A percentile compares a stretch with the other conserved stretches of the same genome.
Evolutionary conservation across 83 land plant species (phyloP).

Genomic region (Diphasiastrum complanatum): DNA sequence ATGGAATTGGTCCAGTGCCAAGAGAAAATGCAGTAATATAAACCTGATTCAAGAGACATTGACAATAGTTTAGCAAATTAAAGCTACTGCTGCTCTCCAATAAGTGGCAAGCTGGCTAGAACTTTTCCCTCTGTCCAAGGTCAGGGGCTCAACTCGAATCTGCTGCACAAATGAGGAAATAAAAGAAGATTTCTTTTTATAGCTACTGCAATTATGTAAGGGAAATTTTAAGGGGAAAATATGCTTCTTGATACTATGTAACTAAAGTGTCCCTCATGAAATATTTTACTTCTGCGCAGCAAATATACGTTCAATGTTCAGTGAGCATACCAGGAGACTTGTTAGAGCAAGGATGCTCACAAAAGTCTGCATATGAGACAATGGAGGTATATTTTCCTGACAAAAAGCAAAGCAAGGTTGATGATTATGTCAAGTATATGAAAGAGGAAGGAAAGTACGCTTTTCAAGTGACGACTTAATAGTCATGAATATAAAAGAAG

Average conservation of each 20-base stretch:
- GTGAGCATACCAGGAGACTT: slow-evolving; percentile 70
- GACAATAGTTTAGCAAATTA: too few relatives aligned
- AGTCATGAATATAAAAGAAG: not conserved
- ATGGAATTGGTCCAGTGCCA: slow-evolving; percentile 95
- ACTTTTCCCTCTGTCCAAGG: not conserved
- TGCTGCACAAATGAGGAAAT: not conserved
- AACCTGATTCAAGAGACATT: slow-evolving; percentile 48
- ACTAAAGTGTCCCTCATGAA: too few relatives aligned
- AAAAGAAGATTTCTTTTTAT: not conserved
- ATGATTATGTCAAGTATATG: slow-evolving; percentile 10
- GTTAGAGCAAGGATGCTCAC: slow-evolving; percentile 53
- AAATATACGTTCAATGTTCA: too few relatives aligned
- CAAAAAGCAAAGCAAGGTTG: slow-evolving; percentile 11
- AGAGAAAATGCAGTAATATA: slow-evolving; percentile 64
- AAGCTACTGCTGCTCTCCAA: too few relatives aligned
- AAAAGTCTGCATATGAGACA: slow-evolving; percentile 36
- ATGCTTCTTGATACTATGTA: too few relatives aligned
- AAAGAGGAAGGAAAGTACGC: slow-evolving; percentile 13
- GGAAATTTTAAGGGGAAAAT: not conserved
- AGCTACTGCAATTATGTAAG: not conserved
- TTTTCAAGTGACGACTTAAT: not conserved
- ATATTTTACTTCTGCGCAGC: too few relatives aligned
- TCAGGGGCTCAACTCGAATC: not conserved
- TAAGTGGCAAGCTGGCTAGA: too few relatives aligned
- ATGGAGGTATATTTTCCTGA: slow-evolving; percentile 28